Base-by-base conservation (phyloP, 495 filamentous ascomycete genomes). In the Poronia punctata region DNA sequence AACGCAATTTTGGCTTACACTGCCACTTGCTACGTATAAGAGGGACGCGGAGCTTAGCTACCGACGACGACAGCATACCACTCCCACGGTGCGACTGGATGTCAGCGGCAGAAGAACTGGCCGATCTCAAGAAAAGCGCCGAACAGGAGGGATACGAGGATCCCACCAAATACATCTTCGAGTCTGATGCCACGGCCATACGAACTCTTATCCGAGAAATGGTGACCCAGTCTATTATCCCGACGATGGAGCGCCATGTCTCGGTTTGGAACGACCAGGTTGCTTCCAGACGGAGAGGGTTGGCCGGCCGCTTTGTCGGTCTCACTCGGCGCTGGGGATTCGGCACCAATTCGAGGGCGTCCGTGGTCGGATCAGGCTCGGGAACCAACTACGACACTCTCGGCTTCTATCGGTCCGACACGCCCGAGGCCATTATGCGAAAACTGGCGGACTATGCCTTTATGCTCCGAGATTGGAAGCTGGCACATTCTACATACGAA, bases 261-360 rank as follows among this genome's bases (percentile, higher is more conserved):
- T 80, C 88, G 17, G 74, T 85, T 3, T 98, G 92, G 92, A 98
- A 98, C 56, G 92, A 98, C 53, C 89, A 96, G 63, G 82, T 97
- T 6, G 88, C 87, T n/a, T 94, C 93, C 10, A 71, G 84, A 32
- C 70, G 92, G 28, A 78, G 86, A 38, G 93, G 93, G 22, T 70
- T 98, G 40, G 82, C 81, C 45, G 92, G 92, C 10, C 78, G 87
- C 2, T 88, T 98, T 56, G 83, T 94, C 65, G 89, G 82, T n/a
- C 68, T 97, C 44, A 93, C 86, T 0, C 90, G 90, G 60, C 74
- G 82, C 51, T 94, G 80, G 76, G 77, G 82, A 10, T 95, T 97
- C 54, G 84, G 87, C 23, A 38, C 39, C 26, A 62, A 64, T 23
- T 69, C 65, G 5, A 61, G 66, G 19, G 72, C 79, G 1, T 59